Conservation (phyloP, 2,329 filamentous ascomycete genomes). For the Allantophomopsis lycopodina region DNA sequence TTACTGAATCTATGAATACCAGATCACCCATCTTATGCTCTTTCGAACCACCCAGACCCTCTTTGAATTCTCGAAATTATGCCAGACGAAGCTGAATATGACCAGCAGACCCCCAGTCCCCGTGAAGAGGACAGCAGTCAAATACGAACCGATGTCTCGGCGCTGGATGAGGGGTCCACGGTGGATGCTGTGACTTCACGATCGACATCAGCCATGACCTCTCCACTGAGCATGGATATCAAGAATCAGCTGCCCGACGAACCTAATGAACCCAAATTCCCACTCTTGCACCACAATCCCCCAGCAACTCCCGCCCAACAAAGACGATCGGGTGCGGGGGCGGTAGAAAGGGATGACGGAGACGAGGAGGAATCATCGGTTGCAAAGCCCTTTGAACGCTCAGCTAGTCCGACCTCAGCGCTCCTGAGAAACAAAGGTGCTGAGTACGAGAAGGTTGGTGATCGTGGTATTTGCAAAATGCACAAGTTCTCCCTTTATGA, state of each 20-base stretch:
- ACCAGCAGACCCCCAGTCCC: too few relatives aligned
- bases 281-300: constrained; percentile 11
- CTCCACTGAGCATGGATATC: constrained; percentile 15
- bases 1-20: too few relatives aligned
- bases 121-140: too few relatives aligned
- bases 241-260: constrained; percentile 8
- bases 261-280: constrained; percentile 12
- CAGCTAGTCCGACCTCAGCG: constrained; percentile 27
- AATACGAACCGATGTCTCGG: too few relatives aligned
- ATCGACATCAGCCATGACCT: constrained; percentile 18
- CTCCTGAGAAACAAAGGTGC: constrained; percentile 15
- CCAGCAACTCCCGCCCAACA: constrained; percentile 6
- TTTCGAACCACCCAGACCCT: too few relatives aligned
- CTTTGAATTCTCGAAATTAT: too few relatives aligned
- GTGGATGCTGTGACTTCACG: constrained; percentile 5
- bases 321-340: constrained; percentile 4
- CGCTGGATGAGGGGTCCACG: background rate
- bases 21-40: too few relatives aligned
- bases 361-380: constrained; percentile 45
- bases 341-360: constrained; percentile 22
- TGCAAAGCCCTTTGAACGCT: constrained; percentile 42
- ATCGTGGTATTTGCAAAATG: constrained; percentile 48
- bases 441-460: constrained; percentile 18
- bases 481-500: constrained; percentile 98
- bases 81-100: too few relatives aligned